Conservation (phyloP, 2,329 filamentous ascomycete species). For the Dothistroma pini region DNA sequence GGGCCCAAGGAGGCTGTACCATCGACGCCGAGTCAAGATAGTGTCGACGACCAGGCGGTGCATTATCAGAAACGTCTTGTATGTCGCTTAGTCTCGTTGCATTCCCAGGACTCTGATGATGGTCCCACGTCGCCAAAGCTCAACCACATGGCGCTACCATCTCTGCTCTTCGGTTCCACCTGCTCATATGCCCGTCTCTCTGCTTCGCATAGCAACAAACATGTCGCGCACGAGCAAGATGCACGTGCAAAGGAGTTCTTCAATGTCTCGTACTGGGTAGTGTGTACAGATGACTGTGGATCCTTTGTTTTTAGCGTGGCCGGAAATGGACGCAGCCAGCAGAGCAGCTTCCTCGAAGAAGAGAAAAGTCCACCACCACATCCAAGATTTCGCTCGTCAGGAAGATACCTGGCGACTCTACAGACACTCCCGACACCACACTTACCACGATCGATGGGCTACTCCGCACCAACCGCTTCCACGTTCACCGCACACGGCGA, state of each 20-base stretch:
- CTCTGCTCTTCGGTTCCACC: no score
- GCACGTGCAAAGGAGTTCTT: not conserved
- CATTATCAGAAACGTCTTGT: no score
- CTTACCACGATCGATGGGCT: constrained; percentile 40
- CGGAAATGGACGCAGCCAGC: not conserved
- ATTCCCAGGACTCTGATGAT: no score
- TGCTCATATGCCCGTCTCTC: not conserved
- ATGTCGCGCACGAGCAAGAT: not conserved
- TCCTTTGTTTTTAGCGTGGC: not conserved
- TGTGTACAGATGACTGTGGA: not conserved
- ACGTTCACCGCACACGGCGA: constrained; percentile 33
- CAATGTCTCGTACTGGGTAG: not conserved
- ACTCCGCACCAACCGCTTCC: constrained; percentile 37
- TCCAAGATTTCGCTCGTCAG: constrained; percentile 10
- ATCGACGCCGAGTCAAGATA: no score
- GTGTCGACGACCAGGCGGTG: no score
- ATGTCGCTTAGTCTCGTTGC: no score
- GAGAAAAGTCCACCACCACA: not conserved
- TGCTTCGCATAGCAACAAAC: not conserved
- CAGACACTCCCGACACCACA: constrained; percentile 3
- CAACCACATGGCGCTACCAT: no score
- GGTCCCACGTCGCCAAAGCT: no score
- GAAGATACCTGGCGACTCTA: constrained; percentile 17
- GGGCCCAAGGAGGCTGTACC: no score
- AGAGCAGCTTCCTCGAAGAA: not conserved